A percentile compares a stretch with the other conserved stretches of the same genome.
These are phyloP conservation scores for Trametes sp. DNA, from an alignment of 1,284 basidiomycete genomes.

Conservation along the genomic window DNA sequence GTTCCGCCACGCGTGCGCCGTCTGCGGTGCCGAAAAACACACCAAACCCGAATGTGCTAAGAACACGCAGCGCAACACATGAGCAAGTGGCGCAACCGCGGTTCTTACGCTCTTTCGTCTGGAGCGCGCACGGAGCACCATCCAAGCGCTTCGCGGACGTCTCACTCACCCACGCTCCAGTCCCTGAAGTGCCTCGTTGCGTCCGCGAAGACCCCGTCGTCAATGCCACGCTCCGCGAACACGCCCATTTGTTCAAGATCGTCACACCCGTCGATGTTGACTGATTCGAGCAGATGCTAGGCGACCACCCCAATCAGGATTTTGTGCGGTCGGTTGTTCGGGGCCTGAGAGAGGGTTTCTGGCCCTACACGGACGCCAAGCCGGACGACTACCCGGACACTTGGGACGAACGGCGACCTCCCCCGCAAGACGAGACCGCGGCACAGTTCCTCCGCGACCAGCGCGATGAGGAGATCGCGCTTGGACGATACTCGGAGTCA, in stretches of 20 bases:
- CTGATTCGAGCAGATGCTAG: slow-evolving; percentile 26
- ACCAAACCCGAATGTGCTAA: not conserved
- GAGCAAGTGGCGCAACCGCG: not conserved
- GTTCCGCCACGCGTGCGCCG: not conserved
- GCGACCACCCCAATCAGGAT: slow-evolving; percentile 37
- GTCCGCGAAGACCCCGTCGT: not conserved
- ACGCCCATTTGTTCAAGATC: slow-evolving; percentile 40
- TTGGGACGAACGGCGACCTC: slow-evolving; percentile 10
- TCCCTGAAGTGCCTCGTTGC: not conserved
- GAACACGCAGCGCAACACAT: not conserved
- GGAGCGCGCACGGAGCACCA: not conserved
- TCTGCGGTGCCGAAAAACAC: not conserved
- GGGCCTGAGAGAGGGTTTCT: slow-evolving; percentile 37
- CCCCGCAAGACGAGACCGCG: not conserved
- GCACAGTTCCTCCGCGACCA: not conserved
- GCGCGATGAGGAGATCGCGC: slow-evolving; percentile 39
- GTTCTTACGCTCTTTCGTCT: not conserved
- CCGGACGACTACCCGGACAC: slow-evolving; percentile 19
- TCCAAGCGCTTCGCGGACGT: not conserved
- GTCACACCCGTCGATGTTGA: slow-evolving; percentile 46
- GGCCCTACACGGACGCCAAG: slow-evolving; percentile 34
- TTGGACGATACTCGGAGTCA: slow-evolving; percentile 44
- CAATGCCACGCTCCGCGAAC: not conserved
- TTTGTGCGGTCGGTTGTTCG: slow-evolving; percentile 36
- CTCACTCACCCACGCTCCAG: slow-evolving; percentile 25